Percentiles rank a stretch among this genome's conserved stretches.
Conservation (phyloP, 129 eudicot species). For the Helichrysum umbraculigerum region DNA sequence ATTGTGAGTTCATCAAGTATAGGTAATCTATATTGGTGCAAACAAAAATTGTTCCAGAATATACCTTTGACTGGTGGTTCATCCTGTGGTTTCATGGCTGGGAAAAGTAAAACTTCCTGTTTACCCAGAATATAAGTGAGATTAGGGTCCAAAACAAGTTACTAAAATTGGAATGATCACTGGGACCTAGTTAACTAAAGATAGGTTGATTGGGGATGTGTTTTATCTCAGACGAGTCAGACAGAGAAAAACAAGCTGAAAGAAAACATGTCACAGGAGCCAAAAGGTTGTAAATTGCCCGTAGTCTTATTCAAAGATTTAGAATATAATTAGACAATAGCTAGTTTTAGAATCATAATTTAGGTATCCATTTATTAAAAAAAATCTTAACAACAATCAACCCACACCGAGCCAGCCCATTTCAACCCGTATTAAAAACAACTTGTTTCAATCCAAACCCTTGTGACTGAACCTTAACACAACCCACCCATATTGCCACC, state of each 20-base stretch:
- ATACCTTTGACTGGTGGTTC: slow-evolving; percentile 61
- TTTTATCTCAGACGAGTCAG: no score
- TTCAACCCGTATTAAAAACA: background rate
- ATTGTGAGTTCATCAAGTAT: slow-evolving; percentile 2
- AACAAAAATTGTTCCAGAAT: background rate
- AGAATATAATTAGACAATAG: no score
- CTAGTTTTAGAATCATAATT: no score
- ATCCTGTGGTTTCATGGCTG: slow-evolving; percentile 93
- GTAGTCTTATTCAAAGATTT: no score
- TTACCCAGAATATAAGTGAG: slow-evolving; percentile 17
- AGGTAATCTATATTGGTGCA: background rate
- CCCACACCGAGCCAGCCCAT: no score
- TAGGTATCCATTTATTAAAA: background rate
- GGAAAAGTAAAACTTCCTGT: slow-evolving; percentile 90
- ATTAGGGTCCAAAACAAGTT: background rate
- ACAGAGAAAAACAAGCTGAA: no score
- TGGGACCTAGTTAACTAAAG: no score
- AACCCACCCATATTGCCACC: background rate
- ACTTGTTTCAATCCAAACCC: background rate
- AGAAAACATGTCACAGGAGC: no score
- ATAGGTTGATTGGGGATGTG: no score
- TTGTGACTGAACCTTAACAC: background rate
- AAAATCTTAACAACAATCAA: background rate
- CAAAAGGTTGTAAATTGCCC: no score
- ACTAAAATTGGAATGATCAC: no score